Evolutionary conservation across 805 yeast species (phyloP).

Genomic region (Nakazawaea siamensis): DNA sequence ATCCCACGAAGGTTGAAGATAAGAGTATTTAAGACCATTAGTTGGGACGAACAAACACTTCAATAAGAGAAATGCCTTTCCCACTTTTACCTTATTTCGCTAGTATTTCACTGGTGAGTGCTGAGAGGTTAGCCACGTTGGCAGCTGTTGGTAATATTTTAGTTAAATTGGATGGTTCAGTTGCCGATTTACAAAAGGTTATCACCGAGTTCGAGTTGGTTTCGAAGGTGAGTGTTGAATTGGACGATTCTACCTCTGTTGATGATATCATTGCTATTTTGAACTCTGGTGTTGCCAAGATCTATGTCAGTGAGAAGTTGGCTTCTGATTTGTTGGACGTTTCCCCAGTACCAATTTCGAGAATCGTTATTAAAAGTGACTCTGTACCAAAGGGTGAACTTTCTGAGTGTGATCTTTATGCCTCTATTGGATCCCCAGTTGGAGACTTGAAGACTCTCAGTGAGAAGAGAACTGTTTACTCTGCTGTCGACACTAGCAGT

Average conservation of each 20-base stretch:
- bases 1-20: no score
- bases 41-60: no score
- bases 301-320: conserved; percentile 6
- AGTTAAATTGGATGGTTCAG: conserved; percentile 11
- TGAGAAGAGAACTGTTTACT: conserved; percentile 16
- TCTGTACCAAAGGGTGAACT: no score
- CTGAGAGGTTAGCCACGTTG: conserved; percentile 10
- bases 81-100: conserved; percentile 23
- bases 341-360: conserved; percentile 22
- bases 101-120: conserved; percentile 10
- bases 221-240: conserved; percentile 8
- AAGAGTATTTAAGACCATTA: no score
- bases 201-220: conserved; percentile 4
- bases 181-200: conserved; percentile 4
- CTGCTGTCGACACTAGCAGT: conserved; percentile 9
- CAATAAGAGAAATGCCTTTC: conserved; percentile 18
- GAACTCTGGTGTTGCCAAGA: conserved; percentile 19
- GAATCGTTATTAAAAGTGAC: conserved; percentile 23
- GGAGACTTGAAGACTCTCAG: conserved; percentile 11
- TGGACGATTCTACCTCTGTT: conserved; percentile 9
- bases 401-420: conserved; percentile 15
- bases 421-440: conserved; percentile 13
- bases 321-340: not conserved
- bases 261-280: conserved; percentile 10
- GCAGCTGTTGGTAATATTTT: conserved; percentile 22